Conservation (phyloP, 495 filamentous ascomycete genomes). For the Penicillium cosmopolitanum region DNA sequence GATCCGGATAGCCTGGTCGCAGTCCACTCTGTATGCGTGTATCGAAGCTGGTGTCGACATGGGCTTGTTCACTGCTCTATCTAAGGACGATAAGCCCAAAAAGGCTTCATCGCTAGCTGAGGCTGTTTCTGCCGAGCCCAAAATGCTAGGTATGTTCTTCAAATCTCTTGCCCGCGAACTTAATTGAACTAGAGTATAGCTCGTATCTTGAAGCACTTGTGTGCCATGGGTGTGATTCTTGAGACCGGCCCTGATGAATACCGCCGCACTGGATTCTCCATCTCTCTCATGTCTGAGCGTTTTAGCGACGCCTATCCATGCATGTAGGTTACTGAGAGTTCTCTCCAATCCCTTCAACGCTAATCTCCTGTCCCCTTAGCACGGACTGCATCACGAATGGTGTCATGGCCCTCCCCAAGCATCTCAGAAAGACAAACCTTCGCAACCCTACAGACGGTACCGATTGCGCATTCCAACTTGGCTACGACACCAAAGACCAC, state of each 20-base stretch:
- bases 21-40: constrained; percentile 35
- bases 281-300: constrained; percentile 38
- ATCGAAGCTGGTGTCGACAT: constrained; percentile 39
- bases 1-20: constrained; percentile 1
- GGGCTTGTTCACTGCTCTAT: constrained; percentile 38
- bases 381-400: constrained; percentile 36
- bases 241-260: constrained; percentile 51
- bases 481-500: constrained; percentile 33
- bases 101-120: constrained; percentile 32
- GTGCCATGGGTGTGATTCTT: constrained; percentile 51
- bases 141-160: constrained; percentile 32
- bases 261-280: constrained; percentile 45
- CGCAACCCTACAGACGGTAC: constrained; percentile 34
- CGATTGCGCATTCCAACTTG: constrained; percentile 36
- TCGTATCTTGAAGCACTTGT: constrained; percentile 52
- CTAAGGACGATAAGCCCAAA: constrained; percentile 37
- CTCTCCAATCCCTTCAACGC: neutral
- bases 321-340: constrained; percentile 29
- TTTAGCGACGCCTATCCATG: constrained; percentile 40
- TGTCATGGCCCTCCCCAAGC: constrained; percentile 34
- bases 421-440: constrained; percentile 36
- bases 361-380: constrained; percentile 21
- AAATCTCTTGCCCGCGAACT: neutral
- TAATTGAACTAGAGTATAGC: constrained; percentile 12
- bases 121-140: constrained; percentile 33